Conservation (phyloP, 805 yeast species). For the Lachancea nothofagi region DNA sequence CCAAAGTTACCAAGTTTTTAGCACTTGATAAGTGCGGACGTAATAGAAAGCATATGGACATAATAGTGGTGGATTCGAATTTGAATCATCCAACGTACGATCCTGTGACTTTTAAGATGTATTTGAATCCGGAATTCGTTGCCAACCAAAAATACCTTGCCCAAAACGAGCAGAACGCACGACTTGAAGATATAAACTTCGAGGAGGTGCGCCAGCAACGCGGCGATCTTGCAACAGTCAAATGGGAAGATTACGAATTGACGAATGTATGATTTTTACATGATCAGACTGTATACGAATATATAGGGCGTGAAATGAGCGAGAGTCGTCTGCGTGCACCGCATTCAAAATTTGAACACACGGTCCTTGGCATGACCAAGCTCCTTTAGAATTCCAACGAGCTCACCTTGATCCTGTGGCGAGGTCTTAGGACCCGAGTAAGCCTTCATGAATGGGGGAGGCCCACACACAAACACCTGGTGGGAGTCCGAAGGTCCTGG, state of each 20-base stretch:
- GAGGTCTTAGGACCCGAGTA: slow-evolving; percentile 80
- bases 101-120: slow-evolving; percentile 17
- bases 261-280: neutral
- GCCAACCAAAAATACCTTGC: slow-evolving; percentile 15
- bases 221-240: neutral
- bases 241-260: slow-evolving; percentile 9
- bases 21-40: slow-evolving; percentile 86
- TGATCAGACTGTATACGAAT: slow-evolving; percentile 1
- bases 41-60: slow-evolving; percentile 51
- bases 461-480: slow-evolving; percentile 90
- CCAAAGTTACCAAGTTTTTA: slow-evolving; percentile 45
- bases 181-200: slow-evolving; percentile 3
- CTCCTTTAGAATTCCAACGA: slow-evolving; percentile 80
- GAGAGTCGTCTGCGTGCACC: neutral
- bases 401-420: slow-evolving; percentile 92
- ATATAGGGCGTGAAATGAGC: slow-evolving; percentile 1
- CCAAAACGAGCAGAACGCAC: neutral
- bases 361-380: slow-evolving; percentile 82
- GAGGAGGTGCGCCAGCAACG: slow-evolving; percentile 5
- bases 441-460: slow-evolving; percentile 85
- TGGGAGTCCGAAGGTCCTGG: slow-evolving; percentile 64
- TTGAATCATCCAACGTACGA: slow-evolving; percentile 22
- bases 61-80: slow-evolving; percentile 40
- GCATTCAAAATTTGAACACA: slow-evolving; percentile 74
- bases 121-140: slow-evolving; percentile 37